phyloP scores from a whole-genome alignment of 1,284 basidiomycete species.

The Wallemia hederae region DNA sequence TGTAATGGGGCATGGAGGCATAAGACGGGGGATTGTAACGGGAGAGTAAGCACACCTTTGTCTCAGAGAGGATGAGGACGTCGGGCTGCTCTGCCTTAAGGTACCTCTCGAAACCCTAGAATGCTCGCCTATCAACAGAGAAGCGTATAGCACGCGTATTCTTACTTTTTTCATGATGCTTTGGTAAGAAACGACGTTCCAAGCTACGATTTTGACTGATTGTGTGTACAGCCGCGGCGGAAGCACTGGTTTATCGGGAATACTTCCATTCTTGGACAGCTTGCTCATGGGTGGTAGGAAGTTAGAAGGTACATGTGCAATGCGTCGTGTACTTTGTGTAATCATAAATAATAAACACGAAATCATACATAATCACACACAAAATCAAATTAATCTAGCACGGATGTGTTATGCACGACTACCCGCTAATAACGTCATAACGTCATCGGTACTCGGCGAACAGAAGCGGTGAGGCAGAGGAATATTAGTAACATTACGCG shows the following conservation, averaged over 20 bases:
- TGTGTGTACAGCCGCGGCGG: not conserved
- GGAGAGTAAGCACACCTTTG: not conserved
- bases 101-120: not conserved
- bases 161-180: not conserved
- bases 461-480: no score
- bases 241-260: not conserved
- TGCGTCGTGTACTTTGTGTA: no score
- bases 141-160: not conserved
- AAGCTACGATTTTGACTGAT: not conserved
- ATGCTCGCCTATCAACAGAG: not conserved
- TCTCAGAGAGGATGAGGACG: not conserved
- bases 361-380: no score
- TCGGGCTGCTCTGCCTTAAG: not conserved
- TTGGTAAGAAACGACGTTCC: not conserved
- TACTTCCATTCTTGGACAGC: not conserved
- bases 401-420: no score
- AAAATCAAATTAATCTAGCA: no score
- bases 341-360: no score
- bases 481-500: no score
- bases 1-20: constrained; percentile 11
- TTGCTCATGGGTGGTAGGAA: not conserved
- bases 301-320: no score
- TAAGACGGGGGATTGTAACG: not conserved
- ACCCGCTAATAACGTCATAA: no score
- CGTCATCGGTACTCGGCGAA: no score